phyloP scores from a whole-genome alignment of 805 yeast genomes.

The Wickerhamomyces xylosicus region DNA sequence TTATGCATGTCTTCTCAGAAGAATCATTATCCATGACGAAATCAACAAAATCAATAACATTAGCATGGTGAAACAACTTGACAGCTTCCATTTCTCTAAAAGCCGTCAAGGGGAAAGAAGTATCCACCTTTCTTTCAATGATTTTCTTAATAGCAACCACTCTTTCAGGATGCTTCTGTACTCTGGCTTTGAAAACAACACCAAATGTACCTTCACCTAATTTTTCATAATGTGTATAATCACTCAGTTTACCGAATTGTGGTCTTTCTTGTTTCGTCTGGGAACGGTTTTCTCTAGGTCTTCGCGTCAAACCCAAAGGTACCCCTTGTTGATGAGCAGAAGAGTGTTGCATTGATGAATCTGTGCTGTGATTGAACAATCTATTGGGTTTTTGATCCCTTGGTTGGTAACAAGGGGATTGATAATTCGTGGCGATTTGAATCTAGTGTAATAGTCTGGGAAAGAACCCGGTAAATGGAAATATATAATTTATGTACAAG shows the following conservation, averaged over 20 bases:
- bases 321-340: too few relatives aligned
- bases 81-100: conserved; percentile 82
- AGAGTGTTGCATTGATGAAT: too few relatives aligned
- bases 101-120: conserved; percentile 83
- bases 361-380: too few relatives aligned
- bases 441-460: too few relatives aligned
- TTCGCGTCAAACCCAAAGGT: too few relatives aligned
- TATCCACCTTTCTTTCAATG: conserved; percentile 35
- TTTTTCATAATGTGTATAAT: conserved; percentile 27
- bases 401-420: too few relatives aligned
- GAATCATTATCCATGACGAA: conserved; percentile 48
- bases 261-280: too few relatives aligned
- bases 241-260: conserved; percentile 17
- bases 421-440: too few relatives aligned
- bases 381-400: too few relatives aligned
- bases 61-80: conserved; percentile 56
- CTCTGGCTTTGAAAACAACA: conserved; percentile 72
- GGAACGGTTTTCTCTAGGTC: not conserved
- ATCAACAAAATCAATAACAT: conserved; percentile 70
- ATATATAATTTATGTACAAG: too few relatives aligned
- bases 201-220: conserved; percentile 87
- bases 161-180: conserved; percentile 32
- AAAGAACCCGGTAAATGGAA: too few relatives aligned
- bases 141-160: conserved; percentile 84
- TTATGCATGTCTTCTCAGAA: not conserved